Evolutionary conservation across 768 basidiomycete genomes (phyloP), one percentile per base, ranked within the genome.

Genomic region (Scleroderma bovista): DNA sequence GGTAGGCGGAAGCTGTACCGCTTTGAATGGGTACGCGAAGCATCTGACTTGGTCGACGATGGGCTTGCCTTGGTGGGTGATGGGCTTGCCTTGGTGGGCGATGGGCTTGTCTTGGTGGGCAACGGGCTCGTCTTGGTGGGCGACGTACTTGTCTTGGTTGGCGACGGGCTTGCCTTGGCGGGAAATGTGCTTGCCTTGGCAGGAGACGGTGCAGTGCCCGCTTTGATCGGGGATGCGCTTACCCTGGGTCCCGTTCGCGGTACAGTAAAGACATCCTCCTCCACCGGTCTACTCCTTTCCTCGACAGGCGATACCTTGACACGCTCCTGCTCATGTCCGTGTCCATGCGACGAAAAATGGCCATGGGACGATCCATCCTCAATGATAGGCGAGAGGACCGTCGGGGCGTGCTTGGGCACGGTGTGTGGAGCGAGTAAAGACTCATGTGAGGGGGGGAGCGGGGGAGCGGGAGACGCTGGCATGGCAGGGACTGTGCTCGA

Each of bases 1-100:
- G 44, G 44, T 12, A 45, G 15, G 44, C n/a, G 32, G n/a, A 45
- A 45, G 22, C 44, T 45, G 32, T 22, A 45, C 31, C 44, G 44
- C 20, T 33, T 45, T 10, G 44, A 20, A 29, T 29, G 26, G 17
- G n/a, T 11, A 26, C 10, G 29, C 3, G n/a, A 6, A 33, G 15
- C 7, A 22, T 26, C 10, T 12, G 17, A 6, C 15, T 45, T 20
- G 24, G 24, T 16, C 6, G 41, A 12, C 11, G 23, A 23, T 26
- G 43, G 16, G 19, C 19, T 20, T 17, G 7, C 44, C 16, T 43
- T 43, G 41, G 13, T 29, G 24, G 24, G 41, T 15, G 12, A 36
- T 36, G 12, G 4, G 34, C 11, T 11, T 11, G 13, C 6, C 17
- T 31, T 26, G 24, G 24, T 16, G 15, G 41, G 23, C 11, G 23